Evolutionary conservation across 1,284 basidiomycete genomes (phyloP).

Genomic region (Rhodotorula sp.): DNA sequence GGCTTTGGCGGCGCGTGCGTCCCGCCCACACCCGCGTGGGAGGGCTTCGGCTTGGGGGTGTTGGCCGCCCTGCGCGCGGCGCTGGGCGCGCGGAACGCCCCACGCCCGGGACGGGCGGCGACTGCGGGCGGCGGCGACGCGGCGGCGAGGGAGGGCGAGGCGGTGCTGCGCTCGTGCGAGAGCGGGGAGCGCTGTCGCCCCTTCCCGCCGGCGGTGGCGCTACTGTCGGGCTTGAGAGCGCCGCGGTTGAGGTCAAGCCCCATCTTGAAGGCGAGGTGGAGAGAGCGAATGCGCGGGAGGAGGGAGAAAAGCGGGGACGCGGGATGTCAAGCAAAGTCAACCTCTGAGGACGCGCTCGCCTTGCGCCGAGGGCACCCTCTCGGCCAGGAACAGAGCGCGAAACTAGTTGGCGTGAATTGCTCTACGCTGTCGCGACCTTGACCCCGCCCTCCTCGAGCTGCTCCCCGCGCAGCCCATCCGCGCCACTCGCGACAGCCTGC

Average conservation of each 20-base stretch:
- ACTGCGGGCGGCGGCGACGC: neutral
- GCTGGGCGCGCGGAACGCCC: too few relatives aligned
- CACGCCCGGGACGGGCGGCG: too few relatives aligned
- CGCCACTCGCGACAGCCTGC: neutral
- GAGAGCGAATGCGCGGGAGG: neutral
- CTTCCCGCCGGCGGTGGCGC: neutral
- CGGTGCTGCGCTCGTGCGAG: neutral
- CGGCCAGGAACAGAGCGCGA: too few relatives aligned
- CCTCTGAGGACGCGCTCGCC: too few relatives aligned
- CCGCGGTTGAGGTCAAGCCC: neutral
- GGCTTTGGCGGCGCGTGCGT: too few relatives aligned
- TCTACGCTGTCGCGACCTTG: constrained; percentile 10
- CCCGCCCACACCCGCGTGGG: too few relatives aligned
- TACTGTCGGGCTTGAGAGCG: neutral
- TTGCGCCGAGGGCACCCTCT: too few relatives aligned
- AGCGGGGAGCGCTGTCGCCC: neutral
- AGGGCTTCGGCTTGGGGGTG: too few relatives aligned
- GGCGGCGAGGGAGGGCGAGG: neutral
- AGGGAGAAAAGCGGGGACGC: neutral
- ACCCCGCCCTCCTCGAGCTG: constrained; percentile 59
- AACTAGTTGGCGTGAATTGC: neutral
- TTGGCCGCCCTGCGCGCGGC: too few relatives aligned
- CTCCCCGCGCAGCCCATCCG: constrained; percentile 54
- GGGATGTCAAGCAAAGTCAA: neutral
- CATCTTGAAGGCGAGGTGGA: neutral